Conservation (phyloP, 2,329 filamentous ascomycete species). For the Colletotrichum aenigma region DNA sequence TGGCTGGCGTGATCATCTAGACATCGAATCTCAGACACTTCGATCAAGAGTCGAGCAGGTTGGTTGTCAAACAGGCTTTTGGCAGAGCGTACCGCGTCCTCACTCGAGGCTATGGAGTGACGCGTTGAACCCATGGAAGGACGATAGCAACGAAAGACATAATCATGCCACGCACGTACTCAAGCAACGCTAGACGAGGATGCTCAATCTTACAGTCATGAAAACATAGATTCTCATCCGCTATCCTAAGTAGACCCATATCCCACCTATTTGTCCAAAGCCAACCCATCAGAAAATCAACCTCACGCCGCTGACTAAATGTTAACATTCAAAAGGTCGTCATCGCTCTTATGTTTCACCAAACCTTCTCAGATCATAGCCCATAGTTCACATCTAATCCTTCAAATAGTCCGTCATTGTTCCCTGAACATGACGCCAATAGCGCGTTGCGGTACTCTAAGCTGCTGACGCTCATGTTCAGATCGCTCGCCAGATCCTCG, state of each 20-base stretch:
- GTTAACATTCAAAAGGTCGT: background rate
- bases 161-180: background rate
- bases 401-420: constrained; percentile 33
- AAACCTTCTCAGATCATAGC: constrained; percentile 31
- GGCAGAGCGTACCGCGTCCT: too few species aligned
- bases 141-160: background rate
- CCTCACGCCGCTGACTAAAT: background rate
- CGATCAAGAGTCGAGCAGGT: too few species aligned
- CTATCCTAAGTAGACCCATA: background rate
- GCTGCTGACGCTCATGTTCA: constrained; percentile 33
- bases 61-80: too few species aligned
- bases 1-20: too few species aligned
- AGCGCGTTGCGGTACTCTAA: constrained; percentile 38
- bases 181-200: background rate
- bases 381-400: constrained; percentile 45
- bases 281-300: background rate
- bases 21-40: too few species aligned
- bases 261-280: background rate
- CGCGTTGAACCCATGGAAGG: rapidly evolving
- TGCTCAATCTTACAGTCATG: background rate
- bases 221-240: background rate
- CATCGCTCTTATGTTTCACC: background rate
- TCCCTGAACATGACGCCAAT: constrained; percentile 22
- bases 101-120: background rate
- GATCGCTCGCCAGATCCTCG: constrained; percentile 46